These are phyloP conservation scores for Microcyclospora tardicrescens DNA, from an alignment of 2,329 filamentous ascomycete genomes.

Conservation along the genomic window DNA sequence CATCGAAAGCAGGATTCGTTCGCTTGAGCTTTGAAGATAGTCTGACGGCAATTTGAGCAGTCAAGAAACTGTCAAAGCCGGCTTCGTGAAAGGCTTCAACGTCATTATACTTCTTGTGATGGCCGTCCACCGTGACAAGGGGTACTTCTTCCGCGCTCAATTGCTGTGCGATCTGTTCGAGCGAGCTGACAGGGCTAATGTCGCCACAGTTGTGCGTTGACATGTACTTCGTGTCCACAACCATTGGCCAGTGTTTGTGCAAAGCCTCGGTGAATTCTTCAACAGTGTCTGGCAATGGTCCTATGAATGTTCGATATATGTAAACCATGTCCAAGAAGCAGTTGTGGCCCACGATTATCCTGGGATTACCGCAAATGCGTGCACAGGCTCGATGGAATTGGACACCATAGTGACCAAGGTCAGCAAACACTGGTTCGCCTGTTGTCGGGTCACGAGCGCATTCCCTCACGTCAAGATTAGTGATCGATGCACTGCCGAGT, in stretches of 20 bases:
- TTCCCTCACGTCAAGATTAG: slow-evolving; percentile 24
- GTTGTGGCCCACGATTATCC: slow-evolving; percentile 51
- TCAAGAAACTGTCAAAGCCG: slow-evolving; percentile 50
- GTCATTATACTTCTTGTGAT: slow-evolving; percentile 30
- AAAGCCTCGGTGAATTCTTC: slow-evolving; percentile 40
- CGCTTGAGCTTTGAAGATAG: slow-evolving; percentile 39
- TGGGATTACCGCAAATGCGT: slow-evolving; percentile 32
- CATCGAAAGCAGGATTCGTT: slow-evolving; percentile 20
- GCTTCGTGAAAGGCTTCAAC: slow-evolving; percentile 42
- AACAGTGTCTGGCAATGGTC: slow-evolving; percentile 40
- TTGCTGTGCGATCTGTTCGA: slow-evolving; percentile 36
- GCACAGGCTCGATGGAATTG: slow-evolving; percentile 29
- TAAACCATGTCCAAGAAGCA: slow-evolving; percentile 52
- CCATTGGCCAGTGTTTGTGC: slow-evolving; percentile 41
- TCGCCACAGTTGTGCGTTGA: slow-evolving; percentile 44
- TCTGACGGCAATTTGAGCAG: slow-evolving; percentile 45
- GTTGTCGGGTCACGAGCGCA: slow-evolving; percentile 23
- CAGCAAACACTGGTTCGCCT: slow-evolving; percentile 24
- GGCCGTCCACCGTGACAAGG: slow-evolving; percentile 25
- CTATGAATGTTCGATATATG: slow-evolving; percentile 50
- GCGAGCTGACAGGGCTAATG: slow-evolving; percentile 35
- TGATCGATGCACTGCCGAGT: slow-evolving; percentile 23
- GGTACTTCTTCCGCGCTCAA: slow-evolving; percentile 29
- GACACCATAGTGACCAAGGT: slow-evolving; percentile 23
- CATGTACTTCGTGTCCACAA: slow-evolving; percentile 53